Base-by-base conservation (phyloP, 768 basidiomycete species). In the Suillus hirtellus region DNA sequence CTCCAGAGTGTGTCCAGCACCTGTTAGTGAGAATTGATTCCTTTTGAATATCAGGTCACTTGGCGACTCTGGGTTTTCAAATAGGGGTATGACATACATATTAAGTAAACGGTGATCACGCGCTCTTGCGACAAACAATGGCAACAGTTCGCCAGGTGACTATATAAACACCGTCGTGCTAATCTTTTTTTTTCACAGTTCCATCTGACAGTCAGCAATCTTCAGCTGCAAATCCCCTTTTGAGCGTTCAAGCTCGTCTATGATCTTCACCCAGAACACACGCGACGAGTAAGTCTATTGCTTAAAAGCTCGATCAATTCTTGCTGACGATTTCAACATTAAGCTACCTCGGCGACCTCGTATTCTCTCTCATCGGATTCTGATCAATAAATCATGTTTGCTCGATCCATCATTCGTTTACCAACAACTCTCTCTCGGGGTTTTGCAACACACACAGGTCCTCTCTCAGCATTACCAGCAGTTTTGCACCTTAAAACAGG, bases 401-500 rank as follows among this genome's bases (percentile, higher is more conserved):
- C 78, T 68, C 88, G 85, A 65, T 80, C 80, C 68, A 70, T 88
- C 49, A 72, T 82, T 68, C 80, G 80, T 71, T 68, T 82, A 58
- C 77, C 82, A 73, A 78, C 80, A 62, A 42, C 17, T 24, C 70
- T 88, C 50, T 76, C 81, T 64, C 83, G 90, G 65, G 81, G 85
- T 47, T 79, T 93, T 64, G 89, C 91, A 44, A 90, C 90, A 27
- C 87, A 89, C 72, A 80, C 85, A 52, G 79, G 80, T 38, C 75
- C 83, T 21, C 68, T 77, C 37, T 65, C 77, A 46, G 72, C 80
- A 19, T 65, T 85, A 17, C 96, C 96, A 14, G 97, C 96, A 7
- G 82, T 87, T 1, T 82, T 99, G 34, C 96, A 98, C 78, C 84
- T 99, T 58, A 95, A 96, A 78, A 89, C 92, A 17, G 97, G 97